These are phyloP conservation scores for Puccinia triticina DNA, from an alignment of 1,284 basidiomycete species.

Conservation along the genomic window DNA sequence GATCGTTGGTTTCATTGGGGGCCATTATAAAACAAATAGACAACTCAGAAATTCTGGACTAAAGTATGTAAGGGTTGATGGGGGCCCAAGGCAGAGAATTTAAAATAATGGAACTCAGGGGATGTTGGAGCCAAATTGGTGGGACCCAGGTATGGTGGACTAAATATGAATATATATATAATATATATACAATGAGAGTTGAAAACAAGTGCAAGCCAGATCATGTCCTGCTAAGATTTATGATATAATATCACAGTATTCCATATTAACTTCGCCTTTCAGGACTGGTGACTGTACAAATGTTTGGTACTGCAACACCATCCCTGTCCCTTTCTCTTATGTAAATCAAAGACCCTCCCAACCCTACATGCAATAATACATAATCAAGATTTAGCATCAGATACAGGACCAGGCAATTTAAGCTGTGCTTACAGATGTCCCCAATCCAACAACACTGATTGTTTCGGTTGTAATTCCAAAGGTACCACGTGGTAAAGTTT, in stretches of 20 bases:
- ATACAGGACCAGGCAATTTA: neutral
- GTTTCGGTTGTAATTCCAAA: constrained; percentile 1
- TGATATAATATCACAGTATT: neutral
- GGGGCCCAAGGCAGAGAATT: neutral
- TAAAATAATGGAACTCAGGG: neutral
- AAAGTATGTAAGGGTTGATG: neutral
- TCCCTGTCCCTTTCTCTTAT: too few relatives aligned
- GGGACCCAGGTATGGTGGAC: neutral
- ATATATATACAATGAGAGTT: neutral
- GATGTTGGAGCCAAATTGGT: neutral
- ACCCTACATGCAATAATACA: neutral
- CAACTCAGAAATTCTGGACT: neutral
- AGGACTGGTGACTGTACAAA: neutral
- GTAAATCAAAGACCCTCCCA: constrained; percentile 15
- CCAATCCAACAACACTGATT: neutral
- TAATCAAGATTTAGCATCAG: too few relatives aligned
- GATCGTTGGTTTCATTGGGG: neutral
- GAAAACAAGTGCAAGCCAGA: neutral
- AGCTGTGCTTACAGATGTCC: constrained; percentile 8
- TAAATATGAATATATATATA: too few relatives aligned
- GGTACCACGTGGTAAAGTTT: too few relatives aligned
- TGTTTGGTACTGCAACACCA: neutral
- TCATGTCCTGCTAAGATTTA: neutral
- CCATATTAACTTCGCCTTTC: neutral
- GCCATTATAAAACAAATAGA: neutral